These are phyloP conservation scores for Tylopilus sp. DNA, from an alignment of 1,284 basidiomycete genomes.

Conservation along the genomic window DNA sequence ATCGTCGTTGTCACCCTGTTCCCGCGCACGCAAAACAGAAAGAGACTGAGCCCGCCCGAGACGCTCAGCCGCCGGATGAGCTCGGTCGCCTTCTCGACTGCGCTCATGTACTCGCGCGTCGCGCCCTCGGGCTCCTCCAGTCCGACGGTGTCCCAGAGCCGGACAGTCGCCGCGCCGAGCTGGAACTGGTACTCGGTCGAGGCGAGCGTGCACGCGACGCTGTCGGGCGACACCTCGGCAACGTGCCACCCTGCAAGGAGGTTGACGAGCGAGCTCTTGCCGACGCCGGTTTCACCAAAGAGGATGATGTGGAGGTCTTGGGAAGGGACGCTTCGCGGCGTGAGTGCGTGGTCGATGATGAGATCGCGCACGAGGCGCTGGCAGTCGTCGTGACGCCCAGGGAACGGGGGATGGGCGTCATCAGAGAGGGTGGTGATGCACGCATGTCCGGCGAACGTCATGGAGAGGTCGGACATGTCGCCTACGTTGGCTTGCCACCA, in stretches of 20 bases:
- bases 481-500: conserved; percentile 23
- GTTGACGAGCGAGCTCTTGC: conserved; percentile 31
- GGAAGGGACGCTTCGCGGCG: conserved; percentile 14
- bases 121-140: conserved; percentile 34
- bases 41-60: conserved; percentile 34
- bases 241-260: conserved; percentile 29
- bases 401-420: conserved; percentile 13
- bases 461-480: conserved; percentile 11
- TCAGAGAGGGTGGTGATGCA: conserved; percentile 24
- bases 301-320: conserved; percentile 28
- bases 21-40: conserved; percentile 37
- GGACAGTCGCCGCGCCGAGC: conserved; percentile 19
- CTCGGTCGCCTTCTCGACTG: conserved; percentile 32
- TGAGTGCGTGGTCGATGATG: conserved; percentile 23
- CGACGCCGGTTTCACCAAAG: conserved; percentile 29
- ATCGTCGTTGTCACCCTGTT: conserved; percentile 31
- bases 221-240: conserved; percentile 26
- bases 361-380: conserved; percentile 25
- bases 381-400: conserved; percentile 22
- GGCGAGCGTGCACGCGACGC: conserved; percentile 20
- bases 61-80: conserved; percentile 30
- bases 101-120: conserved; percentile 22
- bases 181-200: conserved; percentile 25
- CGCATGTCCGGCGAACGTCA: conserved; percentile 19
- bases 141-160: conserved; percentile 32